Base-by-base conservation (phyloP, 2,329 filamentous ascomycete species). In the Fusarium papillatum region DNA sequence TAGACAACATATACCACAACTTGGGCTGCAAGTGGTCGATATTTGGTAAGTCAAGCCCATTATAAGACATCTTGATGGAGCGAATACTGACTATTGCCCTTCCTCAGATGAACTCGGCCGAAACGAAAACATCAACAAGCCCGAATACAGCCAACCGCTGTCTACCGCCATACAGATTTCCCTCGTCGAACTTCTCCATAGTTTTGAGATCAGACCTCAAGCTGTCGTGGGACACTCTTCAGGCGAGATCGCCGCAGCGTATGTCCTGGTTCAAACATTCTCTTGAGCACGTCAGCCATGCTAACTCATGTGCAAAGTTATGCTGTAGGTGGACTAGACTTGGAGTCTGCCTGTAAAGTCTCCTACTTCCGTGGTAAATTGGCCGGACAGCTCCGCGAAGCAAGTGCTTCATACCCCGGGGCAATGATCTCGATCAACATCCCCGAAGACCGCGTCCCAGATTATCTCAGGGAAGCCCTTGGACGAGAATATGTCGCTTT, bases 181-280 rank as follows among this genome's bases (percentile, higher is more conserved):
- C 0, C 72, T 89, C 11, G 81, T 85, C 0, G 82, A 87, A 19
- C 78, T 89, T 1, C 76, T 89, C 2, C 39, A 81, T 31, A 82
- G 82, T 5, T 87, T 83, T 79, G 80, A 81, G 0, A 80, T 89
- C 8, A 69, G 53, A 1, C 85, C 86, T 0, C 55, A 74, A 1
- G 82, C 80, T 5, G 85, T 87, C 0, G 78, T 82, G 1, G 86
- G 87, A 0, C 87, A 89, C 70, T 87, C 86, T 0, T 83, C 80
- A 36, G 87, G 87, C 8, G 87, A 89, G 67, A 88, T 88, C 41
- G 85, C 81, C 6, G 86, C 87, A 17, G 87, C 87, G 1, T 88
- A 87, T 59, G 82, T 4, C 84, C 86, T 4, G 78, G 83, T 36
- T 77, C 86, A 31, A n/a, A 6, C 2, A 8, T 14, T 22, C 41